These are phyloP conservation scores for Candida pseudoglaebosa DNA, from an alignment of 805 yeast genomes.

Conservation along the genomic window DNA sequence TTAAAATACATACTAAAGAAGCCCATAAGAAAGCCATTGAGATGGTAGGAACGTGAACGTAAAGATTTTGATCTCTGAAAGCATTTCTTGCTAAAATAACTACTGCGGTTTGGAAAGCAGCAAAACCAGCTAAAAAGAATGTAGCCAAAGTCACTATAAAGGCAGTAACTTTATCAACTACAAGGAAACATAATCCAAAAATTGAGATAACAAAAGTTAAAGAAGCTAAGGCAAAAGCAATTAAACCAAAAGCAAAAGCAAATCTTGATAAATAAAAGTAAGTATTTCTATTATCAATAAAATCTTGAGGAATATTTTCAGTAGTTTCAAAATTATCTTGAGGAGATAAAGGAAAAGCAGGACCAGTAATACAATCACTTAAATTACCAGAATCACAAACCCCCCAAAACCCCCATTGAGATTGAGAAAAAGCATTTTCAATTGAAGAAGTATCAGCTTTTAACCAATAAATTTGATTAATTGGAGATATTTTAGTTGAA, in stretches of 20 bases:
- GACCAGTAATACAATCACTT: constrained; percentile 46
- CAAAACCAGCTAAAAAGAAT: constrained; percentile 57
- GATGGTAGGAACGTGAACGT: constrained; percentile 51
- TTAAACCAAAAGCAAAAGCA: constrained; percentile 57
- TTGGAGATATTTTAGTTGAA: constrained; percentile 50
- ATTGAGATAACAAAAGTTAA: constrained; percentile 54
- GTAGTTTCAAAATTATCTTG: constrained; percentile 61
- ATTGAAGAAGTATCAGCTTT: constrained; percentile 66
- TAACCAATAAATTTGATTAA: constrained; percentile 74
- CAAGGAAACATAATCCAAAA: constrained; percentile 52
- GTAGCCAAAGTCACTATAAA: constrained; percentile 50
- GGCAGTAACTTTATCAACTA: constrained; percentile 52
- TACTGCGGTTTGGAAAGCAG: constrained; percentile 71
- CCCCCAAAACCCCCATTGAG: constrained; percentile 85
- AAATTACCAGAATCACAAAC: constrained; percentile 60
- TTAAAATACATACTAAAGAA: constrained; percentile 48
- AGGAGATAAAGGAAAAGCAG: constrained; percentile 89
- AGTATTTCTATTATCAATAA: constrained; percentile 50
- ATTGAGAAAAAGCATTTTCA: constrained; percentile 42
- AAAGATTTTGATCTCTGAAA: constrained; percentile 47
- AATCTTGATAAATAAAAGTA: constrained; percentile 65
- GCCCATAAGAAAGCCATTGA: constrained; percentile 71
- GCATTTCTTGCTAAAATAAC: constrained; percentile 70
- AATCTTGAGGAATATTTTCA: constrained; percentile 49
- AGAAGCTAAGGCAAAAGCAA: constrained; percentile 60